Base-by-base conservation (phyloP, 169 alveolate species). In the Plasmodium fragile region DNA sequence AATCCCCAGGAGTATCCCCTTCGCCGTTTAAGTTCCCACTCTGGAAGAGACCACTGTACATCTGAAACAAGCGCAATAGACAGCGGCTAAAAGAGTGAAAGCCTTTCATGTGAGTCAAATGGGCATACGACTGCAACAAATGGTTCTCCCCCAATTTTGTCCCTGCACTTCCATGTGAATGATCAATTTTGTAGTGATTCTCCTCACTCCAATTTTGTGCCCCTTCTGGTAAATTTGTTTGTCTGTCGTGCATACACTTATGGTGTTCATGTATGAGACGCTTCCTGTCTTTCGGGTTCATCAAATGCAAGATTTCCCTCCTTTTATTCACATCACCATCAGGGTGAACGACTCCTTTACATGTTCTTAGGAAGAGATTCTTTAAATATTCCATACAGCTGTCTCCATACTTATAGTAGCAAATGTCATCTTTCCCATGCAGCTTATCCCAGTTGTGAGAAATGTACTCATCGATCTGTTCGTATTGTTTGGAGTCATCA, bases 391-490 rank as follows among this genome's bases (percentile, higher is more conserved):
- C 81, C 18, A 82, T 39, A n/a, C 18, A 71, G 49, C 41, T 22
- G 73, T 39, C 69, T 69, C 34, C 52, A 82, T 82, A 34, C 43
- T 65, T 69, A 69, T 69, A 65, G 72, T 69, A 34, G 34, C 75
- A 82, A 5, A 81, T 55, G 11, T 45, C 89, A 22, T n/a, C 18
- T 10, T 52, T 28, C 69, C 18, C 18, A n/a, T 81, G 34, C 3
- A 5, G 69, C 11, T 13, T 30, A n/a, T 32, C 36, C 25, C 36
- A 4, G n/a, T 22, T 22, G 53, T 11, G 71, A 4, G 65, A 79
- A 45, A 41, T 22, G 13, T 55, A 5, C 1, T 6, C 41, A 65
- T 18, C 75, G n/a, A 5, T 8, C 75, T 65, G 41, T 65, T 65
- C 75, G n/a, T 65, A 25, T 25, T 52, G 71, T 82, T 65, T 39